These are phyloP conservation scores for Magnusiomyces sp. DNA, from an alignment of 1,139 yeast genomes.

Conservation along the genomic window DNA sequence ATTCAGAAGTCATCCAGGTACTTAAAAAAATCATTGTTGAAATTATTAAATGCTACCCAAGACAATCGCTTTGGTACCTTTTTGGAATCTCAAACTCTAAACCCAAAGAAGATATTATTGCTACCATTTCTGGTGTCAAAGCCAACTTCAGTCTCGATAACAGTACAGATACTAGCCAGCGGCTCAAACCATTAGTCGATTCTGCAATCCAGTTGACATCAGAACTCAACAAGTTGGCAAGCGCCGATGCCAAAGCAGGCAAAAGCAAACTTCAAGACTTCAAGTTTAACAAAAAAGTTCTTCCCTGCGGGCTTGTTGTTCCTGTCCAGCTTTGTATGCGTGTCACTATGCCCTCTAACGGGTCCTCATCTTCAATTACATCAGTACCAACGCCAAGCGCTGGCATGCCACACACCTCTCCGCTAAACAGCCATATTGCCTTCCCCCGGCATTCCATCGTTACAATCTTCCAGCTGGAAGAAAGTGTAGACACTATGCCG, in stretches of 20 bases:
- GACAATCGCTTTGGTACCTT: constrained; percentile 78
- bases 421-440: constrained; percentile 39
- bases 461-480: constrained; percentile 47
- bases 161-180: too few species aligned
- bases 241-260: not conserved
- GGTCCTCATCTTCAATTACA: too few species aligned
- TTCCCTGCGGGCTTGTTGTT: constrained; percentile 64
- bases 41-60: constrained; percentile 59
- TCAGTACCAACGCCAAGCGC: constrained; percentile 32
- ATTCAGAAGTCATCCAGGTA: constrained; percentile 47
- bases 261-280: constrained; percentile 23
- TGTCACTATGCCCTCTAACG: constrained; percentile 46
- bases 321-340: constrained; percentile 75
- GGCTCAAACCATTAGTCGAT: constrained; percentile 15
- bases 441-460: constrained; percentile 47
- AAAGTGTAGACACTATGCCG: constrained; percentile 56
- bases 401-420: not conserved
- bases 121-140: constrained; percentile 7
- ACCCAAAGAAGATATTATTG: constrained; percentile 30
- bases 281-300: constrained; percentile 40
- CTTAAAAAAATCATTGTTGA: constrained; percentile 49
- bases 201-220: constrained; percentile 28
- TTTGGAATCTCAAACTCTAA: constrained; percentile 66
- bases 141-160: not conserved
- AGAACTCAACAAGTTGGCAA: constrained; percentile 22